phyloP scores from a whole-genome alignment of 495 filamentous ascomycete genomes.

The Chaetomium cochliodes region DNA sequence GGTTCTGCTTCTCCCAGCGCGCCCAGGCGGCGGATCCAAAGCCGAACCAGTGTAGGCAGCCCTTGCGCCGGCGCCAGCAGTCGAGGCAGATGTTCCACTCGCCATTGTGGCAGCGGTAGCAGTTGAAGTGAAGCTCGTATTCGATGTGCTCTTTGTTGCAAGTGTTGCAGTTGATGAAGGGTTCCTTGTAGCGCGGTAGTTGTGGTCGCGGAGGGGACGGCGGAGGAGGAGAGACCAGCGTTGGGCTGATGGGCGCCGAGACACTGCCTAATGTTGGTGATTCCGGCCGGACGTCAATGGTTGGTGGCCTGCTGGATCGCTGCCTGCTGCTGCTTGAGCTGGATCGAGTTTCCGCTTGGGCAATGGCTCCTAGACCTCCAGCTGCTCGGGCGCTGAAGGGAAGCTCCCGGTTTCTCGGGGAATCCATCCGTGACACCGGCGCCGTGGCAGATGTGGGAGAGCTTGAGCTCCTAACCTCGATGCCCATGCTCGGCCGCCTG shows the following conservation, averaged over 20 bases:
- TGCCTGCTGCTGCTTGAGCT: slow-evolving; percentile 9
- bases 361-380: slow-evolving; percentile 16
- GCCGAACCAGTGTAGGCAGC: slow-evolving; percentile 77
- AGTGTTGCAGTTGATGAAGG: slow-evolving; percentile 66
- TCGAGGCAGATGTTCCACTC: slow-evolving; percentile 71
- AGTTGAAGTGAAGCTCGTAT: slow-evolving; percentile 79
- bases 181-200: slow-evolving; percentile 60
- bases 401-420: slow-evolving; percentile 19
- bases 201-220: slow-evolving; percentile 31
- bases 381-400: slow-evolving; percentile 32
- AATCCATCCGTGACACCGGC: slow-evolving; percentile 10
- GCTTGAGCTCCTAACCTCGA: slow-evolving; percentile 45
- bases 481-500: slow-evolving; percentile 43
- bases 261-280: slow-evolving; percentile 21
- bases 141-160: slow-evolving; percentile 69
- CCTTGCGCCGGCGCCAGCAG: slow-evolving; percentile 72
- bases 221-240: slow-evolving; percentile 26
- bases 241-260: slow-evolving; percentile 24
- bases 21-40: slow-evolving; percentile 64
- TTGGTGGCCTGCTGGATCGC: slow-evolving; percentile 12
- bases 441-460: slow-evolving; percentile 32
- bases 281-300: slow-evolving; percentile 21
- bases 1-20: slow-evolving; percentile 51
- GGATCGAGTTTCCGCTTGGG: slow-evolving; percentile 13
- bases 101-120: slow-evolving; percentile 64